Base-by-base conservation (phyloP, 2,329 filamentous ascomycete genomes). In the Bipolaris bicolor region DNA sequence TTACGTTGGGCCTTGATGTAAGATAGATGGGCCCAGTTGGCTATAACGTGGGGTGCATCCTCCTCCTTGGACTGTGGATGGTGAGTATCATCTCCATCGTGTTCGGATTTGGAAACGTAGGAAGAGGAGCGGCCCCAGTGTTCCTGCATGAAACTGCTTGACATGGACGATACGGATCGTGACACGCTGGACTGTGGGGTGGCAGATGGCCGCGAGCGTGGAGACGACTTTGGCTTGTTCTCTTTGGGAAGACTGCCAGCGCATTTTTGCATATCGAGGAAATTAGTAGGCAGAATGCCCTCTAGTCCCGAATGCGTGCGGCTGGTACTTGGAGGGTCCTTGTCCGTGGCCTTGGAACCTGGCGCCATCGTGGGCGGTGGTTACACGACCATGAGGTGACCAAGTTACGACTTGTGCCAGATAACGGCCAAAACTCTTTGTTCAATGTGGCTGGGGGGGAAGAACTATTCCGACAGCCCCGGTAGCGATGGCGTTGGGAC, bases 11-110 rank as follows among this genome's bases (percentile, higher is more conserved):
- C 69, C 60, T 76, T 75, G 44, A 76, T 65, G 50, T 73, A 71
- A 26, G 68, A 71, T 15, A 76, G 59, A 57, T 76, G 73, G 20
- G 74, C 73, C 73, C 68, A 73, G 33, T 75, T 75, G n/a, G 73
- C 67, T 44, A 76, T 69, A 7, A 71, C 68, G 4, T 64, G 63
- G 16, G 72, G 62, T 11, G 55, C 57, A 22, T 68, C 66, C 31
- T 70, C 67, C 33, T 65, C 63, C 20, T 59, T 65, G 58, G 61
- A 37, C 15, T 57, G 49, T 37, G 55, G 54, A 2, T 65, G 59
- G 40, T 60, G 50, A 37, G 55, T 52, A 39, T 58, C 62, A 6
- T 61, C 43, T 37, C 52, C 54, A 60, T 62, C 49, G 39, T 49
- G 22, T 51, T 61, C 49, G 45, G 59, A 31, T 18, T 40, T 34